Evolutionary conservation across 345 rosid species (phyloP), one percentile per base, ranked within the genome.

Genomic region (Gossypium rotundifolium): DNA sequence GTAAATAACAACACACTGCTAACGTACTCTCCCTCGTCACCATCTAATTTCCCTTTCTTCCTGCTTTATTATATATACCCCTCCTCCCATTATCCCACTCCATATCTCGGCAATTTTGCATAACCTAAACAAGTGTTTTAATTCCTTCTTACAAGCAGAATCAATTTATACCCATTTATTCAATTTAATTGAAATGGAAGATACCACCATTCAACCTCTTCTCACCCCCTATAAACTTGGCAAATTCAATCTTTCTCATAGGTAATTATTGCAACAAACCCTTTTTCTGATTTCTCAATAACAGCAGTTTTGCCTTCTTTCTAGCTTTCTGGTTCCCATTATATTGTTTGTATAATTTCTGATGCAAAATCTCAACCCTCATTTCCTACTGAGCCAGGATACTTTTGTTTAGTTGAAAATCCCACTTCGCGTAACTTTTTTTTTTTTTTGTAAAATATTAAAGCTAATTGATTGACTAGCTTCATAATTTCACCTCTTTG

Each of bases 211-310:
- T 16, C 70, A 66, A 13, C 81, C 81, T 66, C 74, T 74, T 46
- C 70, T 74, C 14, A 63, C 76, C 49, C 70, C 70, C 33, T 74
- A 63, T 61, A 62, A 74, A 51, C 40, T 74, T 53, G 76, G 76
- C 23, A 74, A 46, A 5, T 74, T 74, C 76, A 27, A 12, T 62
- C 76, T 74, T 33, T 74, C 76, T 27, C 70, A 74, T 13, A 74
- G 76, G 81, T 78, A 46, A 46, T 44, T 1, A 33, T 33, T 33
- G 38, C 38, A 33, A 33, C 38, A 33, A 33, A 33, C 38, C 9
- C 13, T 0, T 38, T 38, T 29, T 12, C 60, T 55, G 8, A 9
- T 2, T 20, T 20, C 11, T 1, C 60, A 55, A 1, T 51, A 33
- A 33, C 38, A 3, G 6, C 5, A 33, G 1, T 33, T 4, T 33